Evolutionary conservation across 192 early-diverging fungal genomes (phyloP), one percentile per base, ranked within the genome.

Genomic region (Coemansia sp.): DNA sequence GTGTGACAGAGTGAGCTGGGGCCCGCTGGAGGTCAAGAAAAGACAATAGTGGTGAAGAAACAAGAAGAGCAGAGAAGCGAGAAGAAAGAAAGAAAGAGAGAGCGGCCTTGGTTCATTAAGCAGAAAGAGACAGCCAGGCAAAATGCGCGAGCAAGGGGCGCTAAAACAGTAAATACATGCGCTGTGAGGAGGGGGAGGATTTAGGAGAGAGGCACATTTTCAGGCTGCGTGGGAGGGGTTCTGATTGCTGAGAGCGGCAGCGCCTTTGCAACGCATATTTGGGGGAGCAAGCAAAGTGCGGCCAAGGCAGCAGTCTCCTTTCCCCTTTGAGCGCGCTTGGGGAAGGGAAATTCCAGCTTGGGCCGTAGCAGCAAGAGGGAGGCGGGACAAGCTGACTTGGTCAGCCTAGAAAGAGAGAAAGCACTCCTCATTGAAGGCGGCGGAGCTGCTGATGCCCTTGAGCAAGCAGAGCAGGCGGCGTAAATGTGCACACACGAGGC

Each of bases 201-300:
- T 45, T 45, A 28, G 47, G 47, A 50, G 48, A 25, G 50, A 25
- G 6, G 23, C 55, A 34, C 55, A 57, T 57, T 57, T 57, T 57
- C 55, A 31, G 50, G 26, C 50, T 53, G 50, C 50, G 55, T 34
- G 55, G 55, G 55, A 57, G 55, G 55, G 55, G 55, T 18, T 57
- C 55, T 35, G 55, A 57, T 57, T 57, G 55, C 55, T 57, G 55
- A 57, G 50, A 31, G 31, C 31, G 4, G 31, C 31, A 6, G 59
- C 59, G 59, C 59, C 59, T 61, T 61, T 61, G 39, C 59, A 16
- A 53, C 18, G 56, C 56, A 58, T 58, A 58, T 58, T 58, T 58
- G 56, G 56, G 56, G 48, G 11, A n/a, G 50, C 14, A n/a, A 42
- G 42, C 42, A 45, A 45, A 45, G 42, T 9, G 42, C 42, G 42